Evolutionary conservation across 768 basidiomycete species (phyloP).

Genomic region (Sporobolomyces pararoseus): DNA sequence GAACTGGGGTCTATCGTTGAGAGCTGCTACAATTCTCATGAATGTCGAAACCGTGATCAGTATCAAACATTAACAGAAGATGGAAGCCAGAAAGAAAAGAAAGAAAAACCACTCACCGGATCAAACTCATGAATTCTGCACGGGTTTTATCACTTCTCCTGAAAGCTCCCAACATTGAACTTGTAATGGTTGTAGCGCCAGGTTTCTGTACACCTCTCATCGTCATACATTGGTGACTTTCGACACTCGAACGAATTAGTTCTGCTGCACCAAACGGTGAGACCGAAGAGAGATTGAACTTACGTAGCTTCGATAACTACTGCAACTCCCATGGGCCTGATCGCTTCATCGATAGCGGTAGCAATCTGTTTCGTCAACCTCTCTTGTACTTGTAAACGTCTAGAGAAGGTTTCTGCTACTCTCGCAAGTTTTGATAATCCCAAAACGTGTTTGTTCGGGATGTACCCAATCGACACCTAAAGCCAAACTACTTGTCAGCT

Average conservation of each 20-base stretch:
- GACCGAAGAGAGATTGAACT: conserved; percentile 48
- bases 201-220: conserved; percentile 99
- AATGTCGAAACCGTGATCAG: not conserved
- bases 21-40: not conserved
- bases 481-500: too few relatives aligned
- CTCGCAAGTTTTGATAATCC: conserved; percentile 94
- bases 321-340: conserved; percentile 93
- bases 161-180: conserved; percentile 98
- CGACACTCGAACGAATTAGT: not conserved
- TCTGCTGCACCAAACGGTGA: not conserved
- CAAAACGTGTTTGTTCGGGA: conserved; percentile 88
- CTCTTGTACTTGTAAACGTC: conserved; percentile 95
- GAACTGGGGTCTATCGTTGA: not conserved
- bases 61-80: too few relatives aligned
- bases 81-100: not conserved
- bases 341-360: conserved; percentile 95
- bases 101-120: conserved; percentile 47
- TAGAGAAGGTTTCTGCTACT: conserved; percentile 93
- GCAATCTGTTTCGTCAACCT: conserved; percentile 96
- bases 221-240: conserved; percentile 95
- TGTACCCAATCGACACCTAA: conserved; percentile 95
- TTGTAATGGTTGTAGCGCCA: conserved; percentile 88
- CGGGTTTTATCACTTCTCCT: conserved; percentile 97
- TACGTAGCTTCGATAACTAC: conserved; percentile 99
- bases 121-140: conserved; percentile 88